Base-by-base conservation (phyloP, 2,329 filamentous ascomycete genomes). In the Monilinia laxa region DNA sequence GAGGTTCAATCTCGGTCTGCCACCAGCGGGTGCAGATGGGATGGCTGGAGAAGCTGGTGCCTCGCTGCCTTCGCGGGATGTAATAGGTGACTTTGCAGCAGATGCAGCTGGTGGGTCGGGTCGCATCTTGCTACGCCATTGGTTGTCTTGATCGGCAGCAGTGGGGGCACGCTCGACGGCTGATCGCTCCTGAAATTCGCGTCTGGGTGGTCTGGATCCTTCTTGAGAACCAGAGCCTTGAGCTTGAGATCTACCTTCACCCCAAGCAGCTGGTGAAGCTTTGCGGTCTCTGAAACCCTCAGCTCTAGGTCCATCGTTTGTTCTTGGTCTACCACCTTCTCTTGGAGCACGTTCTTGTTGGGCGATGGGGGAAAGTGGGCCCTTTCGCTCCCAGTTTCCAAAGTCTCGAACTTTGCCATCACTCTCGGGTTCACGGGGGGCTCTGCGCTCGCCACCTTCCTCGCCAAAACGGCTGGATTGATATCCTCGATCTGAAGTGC, bases 361-460 rank as follows among this genome's bases (percentile, higher is more conserved):
- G 62, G 82, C 82, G 72, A 81, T 83, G 28, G 94, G 92, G 53
- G 94, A 91, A 66, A 98, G 83, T 49, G 95, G 95, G 16, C 95
- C 95, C 77, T 91, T 95, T 74, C 95, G 91, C 80, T 97, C 94
- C 95, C 95, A 99, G 79, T 92, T 96, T 72, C 87, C 85, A 71
- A 95, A 90, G 77, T 96, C 91, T 67, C 92, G 88, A 66, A 87
- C 80, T 77, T 91, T 93, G 72, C 90, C 90, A 77, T 94, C 92
- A 63, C 83, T 81, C 69, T 90, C 86, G 69, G 84, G 82, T 70
- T 87, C 86, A 64, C 86, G 87, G 62, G 86, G 86, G 71, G 90
- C 90, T 71, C 90, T 89, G 68, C 91, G 90, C 63, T 92, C 90
- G 67, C 71, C 68, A 69, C 90, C 90, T 59, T 91, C 89, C 31